Evolutionary conservation across 768 basidiomycete species (phyloP), one percentile per base, ranked within the genome.

Genomic region (Epithele typhae): DNA sequence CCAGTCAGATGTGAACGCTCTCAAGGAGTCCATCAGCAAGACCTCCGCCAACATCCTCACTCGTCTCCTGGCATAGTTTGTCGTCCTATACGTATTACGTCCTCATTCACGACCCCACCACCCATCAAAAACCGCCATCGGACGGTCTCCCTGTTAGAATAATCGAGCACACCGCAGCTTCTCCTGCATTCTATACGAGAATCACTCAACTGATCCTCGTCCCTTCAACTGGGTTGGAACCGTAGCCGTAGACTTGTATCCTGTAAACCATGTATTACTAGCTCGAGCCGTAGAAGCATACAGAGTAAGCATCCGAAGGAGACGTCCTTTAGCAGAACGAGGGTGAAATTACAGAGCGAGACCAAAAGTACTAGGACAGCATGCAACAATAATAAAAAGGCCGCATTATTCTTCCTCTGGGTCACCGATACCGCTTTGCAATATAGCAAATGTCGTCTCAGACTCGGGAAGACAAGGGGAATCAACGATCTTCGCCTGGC

Each of bases 381-480:
- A 30, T 7, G 14, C 8, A 7, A 30, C 27, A 30, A 30, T 14
- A 30, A 7, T 30, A 30, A 7, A n/a, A n/a, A n/a, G n/a, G 14
- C 14, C 8, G 8, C 8, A 30, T 38, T 48, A 52, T 33, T 92
- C 89, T 59, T 95, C 94, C 58, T 94, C 92, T 2, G 94, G 93
- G 61, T 97, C 95, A 5, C 89, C 90, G 49, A 98, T 92, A 49
- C 95, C 95, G 57, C 87, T 82, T 7, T 81, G 69, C 43, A 92
- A 83, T 66, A 98, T 97, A 25, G 93, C 91, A 64, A 98, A 99
- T 45, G 87, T 87, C 3, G 87, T 92, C 63, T 98, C 95, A 55
- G 89, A 91, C 66, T 99, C 96, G 9, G 96, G 95, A 27, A 99
- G 71, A 68, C 93, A 97, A 0, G 96, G 96, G 3, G 92, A 95